phyloP scores from a whole-genome alignment of 805 yeast genomes.

The Yarrowia sp. region DNA sequence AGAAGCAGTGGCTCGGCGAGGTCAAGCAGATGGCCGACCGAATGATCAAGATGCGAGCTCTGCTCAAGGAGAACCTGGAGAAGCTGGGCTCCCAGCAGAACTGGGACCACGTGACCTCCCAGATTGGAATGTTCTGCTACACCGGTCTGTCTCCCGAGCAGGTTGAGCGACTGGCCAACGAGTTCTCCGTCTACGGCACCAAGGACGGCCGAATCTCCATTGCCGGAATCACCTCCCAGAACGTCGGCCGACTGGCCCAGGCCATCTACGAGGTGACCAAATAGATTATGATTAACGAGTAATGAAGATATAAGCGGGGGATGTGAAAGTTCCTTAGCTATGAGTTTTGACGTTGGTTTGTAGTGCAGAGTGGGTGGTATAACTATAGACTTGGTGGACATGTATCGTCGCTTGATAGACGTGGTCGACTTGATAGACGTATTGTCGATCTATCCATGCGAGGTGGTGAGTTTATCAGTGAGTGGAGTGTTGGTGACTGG shows the following conservation, averaged over 20 bases:
- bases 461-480: too few species aligned
- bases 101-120: slow-evolving; percentile 90
- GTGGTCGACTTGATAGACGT: too few species aligned
- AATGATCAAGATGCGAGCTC: slow-evolving; percentile 77
- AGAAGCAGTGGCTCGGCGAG: slow-evolving; percentile 82
- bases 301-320: not conserved
- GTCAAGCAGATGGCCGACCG: slow-evolving; percentile 86
- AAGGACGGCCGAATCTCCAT: slow-evolving; percentile 88
- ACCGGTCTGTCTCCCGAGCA: slow-evolving; percentile 83
- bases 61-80: slow-evolving; percentile 66
- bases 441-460: too few species aligned
- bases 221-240: slow-evolving; percentile 86
- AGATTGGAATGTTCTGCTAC: slow-evolving; percentile 96
- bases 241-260: slow-evolving; percentile 78
- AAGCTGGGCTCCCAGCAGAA: slow-evolving; percentile 79
- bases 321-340: too few species aligned
- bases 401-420: too few species aligned
- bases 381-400: too few species aligned
- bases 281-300: slow-evolving; percentile 37
- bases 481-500: too few species aligned
- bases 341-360: too few species aligned
- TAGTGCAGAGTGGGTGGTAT: too few species aligned
- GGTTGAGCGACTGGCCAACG: slow-evolving; percentile 74
- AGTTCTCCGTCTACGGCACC: slow-evolving; percentile 83
- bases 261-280: slow-evolving; percentile 55